A percentile compares a stretch with the other conserved stretches of the same genome.
Conservation (phyloP, 139 green algal species). For the Picochlorum sp. region DNA sequence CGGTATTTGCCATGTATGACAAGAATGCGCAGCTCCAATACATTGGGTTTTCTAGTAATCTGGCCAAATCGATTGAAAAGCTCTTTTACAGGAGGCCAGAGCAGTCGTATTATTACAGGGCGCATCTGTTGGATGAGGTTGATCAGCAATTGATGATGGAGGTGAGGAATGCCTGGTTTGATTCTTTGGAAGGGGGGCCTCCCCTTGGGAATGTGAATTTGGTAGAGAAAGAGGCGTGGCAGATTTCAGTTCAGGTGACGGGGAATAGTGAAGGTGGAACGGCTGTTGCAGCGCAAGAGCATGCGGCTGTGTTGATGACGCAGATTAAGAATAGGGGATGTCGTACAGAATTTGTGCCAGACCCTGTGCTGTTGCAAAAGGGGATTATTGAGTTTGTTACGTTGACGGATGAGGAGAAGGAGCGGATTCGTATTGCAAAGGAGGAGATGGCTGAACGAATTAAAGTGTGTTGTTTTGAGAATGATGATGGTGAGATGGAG, state of each 20-base stretch:
- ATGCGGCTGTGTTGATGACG: slow-evolving; percentile 29
- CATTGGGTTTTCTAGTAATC: slow-evolving; percentile 77
- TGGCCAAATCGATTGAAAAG: slow-evolving; percentile 68
- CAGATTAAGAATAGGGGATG: slow-evolving; percentile 55
- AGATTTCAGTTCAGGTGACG: slow-evolving; percentile 52
- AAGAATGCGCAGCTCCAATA: slow-evolving; percentile 77
- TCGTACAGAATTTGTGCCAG: slow-evolving; percentile 67
- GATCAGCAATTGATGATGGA: slow-evolving; percentile 74
- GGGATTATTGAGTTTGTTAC: slow-evolving; percentile 74
- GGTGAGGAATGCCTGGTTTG: slow-evolving; percentile 61
- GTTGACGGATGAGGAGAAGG: slow-evolving; percentile 38
- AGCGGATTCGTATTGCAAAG: slow-evolving; percentile 18
- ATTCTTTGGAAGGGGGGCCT: slow-evolving; percentile 43
- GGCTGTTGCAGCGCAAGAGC: slow-evolving; percentile 31
- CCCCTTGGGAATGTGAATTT: slow-evolving; percentile 71
- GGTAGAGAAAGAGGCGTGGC: slow-evolving; percentile 64
- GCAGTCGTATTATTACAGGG: slow-evolving; percentile 59
- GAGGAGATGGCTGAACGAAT: slow-evolving; percentile 23
- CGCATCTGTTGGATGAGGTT: slow-evolving; percentile 37
- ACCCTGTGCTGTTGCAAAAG: slow-evolving; percentile 50
- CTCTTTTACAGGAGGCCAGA: slow-evolving; percentile 72
- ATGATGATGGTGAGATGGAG: slow-evolving; percentile 13
- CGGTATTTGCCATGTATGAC: slow-evolving; percentile 82
- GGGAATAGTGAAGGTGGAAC: slow-evolving; percentile 71
- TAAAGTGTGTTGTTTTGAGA: not conserved